A percentile compares a stretch with the other conserved stretches of the same genome.
phyloP scores from a whole-genome alignment of 768 basidiomycete genomes.

The Amanita exitialis region DNA sequence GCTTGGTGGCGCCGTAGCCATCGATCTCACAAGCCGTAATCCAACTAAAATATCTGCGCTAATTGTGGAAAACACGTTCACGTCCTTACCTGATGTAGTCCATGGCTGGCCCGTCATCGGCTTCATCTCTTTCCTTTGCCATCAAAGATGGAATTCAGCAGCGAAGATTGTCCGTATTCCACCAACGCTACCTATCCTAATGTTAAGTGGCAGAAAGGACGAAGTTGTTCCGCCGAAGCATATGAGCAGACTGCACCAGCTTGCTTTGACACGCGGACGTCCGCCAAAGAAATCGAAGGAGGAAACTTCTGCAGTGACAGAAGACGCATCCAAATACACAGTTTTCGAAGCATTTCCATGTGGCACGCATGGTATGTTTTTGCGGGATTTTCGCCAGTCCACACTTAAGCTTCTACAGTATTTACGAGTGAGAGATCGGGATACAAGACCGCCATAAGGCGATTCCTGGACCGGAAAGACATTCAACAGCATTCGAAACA shows the following conservation, averaged over 20 bases:
- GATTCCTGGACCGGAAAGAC: constrained; percentile 1
- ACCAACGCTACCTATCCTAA: constrained; percentile 39
- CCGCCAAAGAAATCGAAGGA: not conserved
- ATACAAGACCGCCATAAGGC: not conserved
- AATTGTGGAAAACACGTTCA: constrained; percentile 69
- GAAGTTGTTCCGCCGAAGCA: constrained; percentile 44
- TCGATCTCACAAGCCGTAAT: constrained; percentile 59
- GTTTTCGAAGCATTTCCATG: not conserved
- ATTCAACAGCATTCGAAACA: not conserved
- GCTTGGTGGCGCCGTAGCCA: constrained; percentile 67
- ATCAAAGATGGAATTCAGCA: constrained; percentile 61
- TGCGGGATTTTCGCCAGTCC: not conserved
- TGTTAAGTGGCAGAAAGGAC: constrained; percentile 48
- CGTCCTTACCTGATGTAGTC: constrained; percentile 36
- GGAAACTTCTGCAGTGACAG: not conserved
- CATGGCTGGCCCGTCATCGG: constrained; percentile 15
- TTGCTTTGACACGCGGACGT: constrained; percentile 16
- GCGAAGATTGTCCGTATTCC: constrained; percentile 28
- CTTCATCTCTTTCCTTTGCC: constrained; percentile 50
- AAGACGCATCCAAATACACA: not conserved
- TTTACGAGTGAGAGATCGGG: not conserved
- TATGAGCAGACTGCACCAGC: constrained; percentile 42
- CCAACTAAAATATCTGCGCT: constrained; percentile 45
- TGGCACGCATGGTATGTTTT: not conserved
- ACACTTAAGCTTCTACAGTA: not conserved